A percentile compares a stretch with the other conserved stretches of the same genome.
Evolutionary conservation across 805 yeast species (phyloP).

Genomic region (Suhomyces xylopsoci): DNA sequence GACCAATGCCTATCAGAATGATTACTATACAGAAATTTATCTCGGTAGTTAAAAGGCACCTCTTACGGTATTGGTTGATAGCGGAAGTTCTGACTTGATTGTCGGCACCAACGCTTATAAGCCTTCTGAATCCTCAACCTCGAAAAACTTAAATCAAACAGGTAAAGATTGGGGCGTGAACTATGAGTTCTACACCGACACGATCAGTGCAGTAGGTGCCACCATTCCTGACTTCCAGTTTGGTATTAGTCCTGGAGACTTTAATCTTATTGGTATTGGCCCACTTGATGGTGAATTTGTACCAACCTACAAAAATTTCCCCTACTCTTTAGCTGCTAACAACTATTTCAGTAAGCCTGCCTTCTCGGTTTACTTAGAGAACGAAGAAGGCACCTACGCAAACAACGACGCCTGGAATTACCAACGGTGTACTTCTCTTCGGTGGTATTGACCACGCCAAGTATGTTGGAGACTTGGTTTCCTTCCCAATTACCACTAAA

Average conservation of each 20-base stretch:
- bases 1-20: too few species aligned
- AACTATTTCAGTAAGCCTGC: neutral
- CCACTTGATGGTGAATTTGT: neutral
- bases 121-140: neutral
- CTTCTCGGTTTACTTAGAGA: neutral
- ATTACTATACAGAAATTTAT: neutral
- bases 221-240: too few species aligned
- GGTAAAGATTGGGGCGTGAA: neutral
- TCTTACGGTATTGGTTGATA: neutral
- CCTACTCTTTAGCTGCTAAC: neutral
- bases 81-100: neutral
- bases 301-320: neutral
- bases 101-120: neutral
- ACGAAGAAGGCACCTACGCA: neutral
- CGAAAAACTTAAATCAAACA: neutral
- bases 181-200: neutral
- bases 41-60: neutral
- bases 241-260: neutral
- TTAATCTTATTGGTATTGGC: neutral
- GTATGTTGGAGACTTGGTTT: conserved; percentile 45
- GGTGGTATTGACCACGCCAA: conserved; percentile 71
- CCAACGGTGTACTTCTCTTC: conserved; percentile 42
- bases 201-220: neutral
- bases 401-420: neutral
- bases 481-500: conserved; percentile 20